Evolutionary conservation across 23 red algal species (phyloP), one percentile per base, ranked within the genome.

Genomic region (Agarophyton chilense): DNA sequence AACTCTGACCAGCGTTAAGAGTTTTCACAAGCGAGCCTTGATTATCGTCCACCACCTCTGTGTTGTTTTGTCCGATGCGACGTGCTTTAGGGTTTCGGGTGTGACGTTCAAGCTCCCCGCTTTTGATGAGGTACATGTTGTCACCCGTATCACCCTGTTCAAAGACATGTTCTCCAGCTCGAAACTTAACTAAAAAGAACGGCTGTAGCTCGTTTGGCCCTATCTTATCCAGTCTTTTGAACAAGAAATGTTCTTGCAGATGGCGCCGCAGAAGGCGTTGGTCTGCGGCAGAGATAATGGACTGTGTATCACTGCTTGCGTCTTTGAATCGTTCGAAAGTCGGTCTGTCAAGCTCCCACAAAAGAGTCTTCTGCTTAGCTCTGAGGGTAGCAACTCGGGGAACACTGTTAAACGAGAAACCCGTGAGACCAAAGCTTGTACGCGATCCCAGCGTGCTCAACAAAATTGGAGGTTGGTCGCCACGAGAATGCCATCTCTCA

Each of bases 91-190:
- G 96, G 61, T 98, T 89, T 24, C 76, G 47, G 46, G 95, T 95
- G 44, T 90, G 78, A 46, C 96, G 60, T 75, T 98, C 96, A 34
- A 95, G 58, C 52, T 95, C 96, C 6, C 96, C 96, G 49, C 84
- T 93, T 78, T 95, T 95, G 22, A 98, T 84, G 41, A 98, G 94
- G 82, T 95, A 98, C 63, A 98, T 95, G 77, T 98, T 98, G 50
- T 98, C 96, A 57, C 90, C 93, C 25, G 68, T 50, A 50, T 98
- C 90, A 45, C 93, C 96, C 75, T 98, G 96, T 70, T 95, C 57
- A 64, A 98, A 98, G 3, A 98, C 81, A 18, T 72, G 70, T 62
- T 98, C 96, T 32, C 92, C 92, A 21, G 96, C 92, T 4, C 91
- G 87, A 80, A 98, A 98, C 39, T 92, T 98, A 34, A 98, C 93